Evolutionary conservation across 2,329 filamentous ascomycete genomes (phyloP), one percentile per base, ranked within the genome.

Genomic region (Apiospora saccharicola): DNA sequence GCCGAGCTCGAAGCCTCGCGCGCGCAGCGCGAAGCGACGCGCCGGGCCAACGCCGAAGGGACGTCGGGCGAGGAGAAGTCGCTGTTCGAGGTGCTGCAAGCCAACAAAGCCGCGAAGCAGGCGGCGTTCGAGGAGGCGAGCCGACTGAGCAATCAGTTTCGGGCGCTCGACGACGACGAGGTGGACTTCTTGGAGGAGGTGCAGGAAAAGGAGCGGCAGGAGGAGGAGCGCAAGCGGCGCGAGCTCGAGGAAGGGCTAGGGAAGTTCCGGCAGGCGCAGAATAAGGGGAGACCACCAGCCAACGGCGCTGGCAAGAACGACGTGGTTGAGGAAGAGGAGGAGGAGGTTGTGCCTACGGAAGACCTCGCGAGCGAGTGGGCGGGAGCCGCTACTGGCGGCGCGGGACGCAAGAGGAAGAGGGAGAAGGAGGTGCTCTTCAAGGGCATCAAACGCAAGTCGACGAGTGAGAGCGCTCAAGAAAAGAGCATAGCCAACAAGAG

Each of bases 31-130:
- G 86, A 88, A 86, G 73, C 83, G 85, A 72, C 81, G 83, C 19
- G 79, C 80, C 74, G 82, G 81, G 47, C 84, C 83, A 1, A 80
- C 83, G 26, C 83, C 82, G 64, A 73, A 74, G 47, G 82, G 85
- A 24, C 85, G 83, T 46, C 89, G 43, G 34, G n/a, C 30, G 46
- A 53, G 22, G 68, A 92, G 76, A 91, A 88, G 82, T 91, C 87
- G 70, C 85, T 96, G 41, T 96, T 88, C 79, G 94, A 95, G 61
- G 87, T 93, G 2, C 82, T 96, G 70, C 92, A 96, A 82, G 93
- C 92, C 61, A 96, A 96, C 82, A 96, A 95, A 92, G 93, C 91
- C 75, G 92, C 93, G 72, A 96, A 95, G 82, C 92, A 96, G 83
- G 93, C 93, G 26, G 93, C 91, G 12, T 94, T 95, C 80, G 93